Conservation (phyloP, 1,284 basidiomycete species). For the Rhizopogon parksii region DNA sequence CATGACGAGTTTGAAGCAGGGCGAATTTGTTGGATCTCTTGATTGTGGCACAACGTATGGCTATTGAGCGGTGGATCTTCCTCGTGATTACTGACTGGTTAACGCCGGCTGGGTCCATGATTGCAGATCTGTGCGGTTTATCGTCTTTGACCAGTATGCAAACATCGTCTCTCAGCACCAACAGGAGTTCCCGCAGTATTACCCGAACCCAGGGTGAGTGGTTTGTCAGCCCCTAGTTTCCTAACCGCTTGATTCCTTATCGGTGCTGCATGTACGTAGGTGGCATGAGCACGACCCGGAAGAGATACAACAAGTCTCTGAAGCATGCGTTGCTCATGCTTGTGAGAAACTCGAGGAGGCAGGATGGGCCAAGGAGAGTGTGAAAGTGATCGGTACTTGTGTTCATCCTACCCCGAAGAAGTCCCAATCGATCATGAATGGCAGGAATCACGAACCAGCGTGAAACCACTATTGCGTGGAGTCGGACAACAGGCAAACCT, state of each 20-base stretch:
- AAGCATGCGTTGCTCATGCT: constrained; percentile 73
- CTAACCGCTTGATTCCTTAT: not conserved
- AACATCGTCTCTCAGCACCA: constrained; percentile 85
- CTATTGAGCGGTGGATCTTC: not conserved
- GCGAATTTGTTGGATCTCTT: constrained; percentile 81
- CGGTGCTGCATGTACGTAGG: constrained; percentile 28
- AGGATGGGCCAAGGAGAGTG: constrained; percentile 71
- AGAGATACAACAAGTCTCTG: constrained; percentile 76
- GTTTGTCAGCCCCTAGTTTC: not conserved
- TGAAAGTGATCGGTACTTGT: constrained; percentile 85
- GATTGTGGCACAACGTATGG: constrained; percentile 91
- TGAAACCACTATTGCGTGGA: constrained; percentile 95
- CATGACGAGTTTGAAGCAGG: constrained; percentile 44
- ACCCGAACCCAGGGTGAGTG: constrained; percentile 76
- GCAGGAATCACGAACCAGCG: constrained; percentile 95
- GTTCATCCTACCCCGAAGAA: constrained; percentile 12
- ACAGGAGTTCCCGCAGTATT: constrained; percentile 88
- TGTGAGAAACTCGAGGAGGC: constrained; percentile 66
- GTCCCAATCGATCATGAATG: not conserved
- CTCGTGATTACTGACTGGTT: constrained; percentile 7
- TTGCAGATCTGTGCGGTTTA: constrained; percentile 84
- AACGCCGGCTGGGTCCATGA: constrained; percentile 2
- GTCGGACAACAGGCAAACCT: constrained; percentile 81
- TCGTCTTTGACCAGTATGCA: constrained; percentile 87
- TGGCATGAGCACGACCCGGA: constrained; percentile 96